These are phyloP conservation scores for Syzygium jambos DNA, from an alignment of 345 rosid genomes.

Conservation along the genomic window DNA sequence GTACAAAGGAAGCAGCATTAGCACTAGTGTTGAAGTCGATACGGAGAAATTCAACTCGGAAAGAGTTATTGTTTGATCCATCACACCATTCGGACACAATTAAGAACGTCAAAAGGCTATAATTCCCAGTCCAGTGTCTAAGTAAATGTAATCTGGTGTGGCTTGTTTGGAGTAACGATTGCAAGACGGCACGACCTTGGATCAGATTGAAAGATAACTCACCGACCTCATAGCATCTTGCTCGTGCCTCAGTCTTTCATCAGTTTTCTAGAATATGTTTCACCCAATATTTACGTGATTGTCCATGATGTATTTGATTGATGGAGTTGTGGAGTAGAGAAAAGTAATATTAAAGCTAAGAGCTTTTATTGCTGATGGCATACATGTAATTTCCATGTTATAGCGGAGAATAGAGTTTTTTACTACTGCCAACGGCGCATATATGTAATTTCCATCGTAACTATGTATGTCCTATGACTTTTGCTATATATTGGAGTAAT, in stretches of 20 bases:
- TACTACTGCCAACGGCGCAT: neutral
- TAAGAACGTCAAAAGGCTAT: slow-evolving; percentile 6
- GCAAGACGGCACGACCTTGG: neutral
- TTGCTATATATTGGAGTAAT: neutral
- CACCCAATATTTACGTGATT: neutral
- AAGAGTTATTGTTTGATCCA: neutral
- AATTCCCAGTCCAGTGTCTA: neutral
- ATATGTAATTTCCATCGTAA: neutral
- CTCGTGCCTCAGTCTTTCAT: neutral
- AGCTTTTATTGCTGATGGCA: neutral
- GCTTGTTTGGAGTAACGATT: neutral
- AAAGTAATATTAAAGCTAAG: neutral
- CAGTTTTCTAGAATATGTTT: neutral
- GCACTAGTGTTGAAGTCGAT: neutral
- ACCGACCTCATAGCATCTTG: neutral
- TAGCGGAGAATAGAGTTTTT: neutral
- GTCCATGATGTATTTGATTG: neutral
- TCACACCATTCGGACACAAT: neutral
- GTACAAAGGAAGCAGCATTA: slow-evolving; percentile 18
- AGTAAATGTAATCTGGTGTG: neutral
- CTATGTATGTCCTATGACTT: neutral
- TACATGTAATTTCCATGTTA: neutral
- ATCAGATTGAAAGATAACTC: neutral
- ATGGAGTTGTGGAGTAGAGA: neutral
- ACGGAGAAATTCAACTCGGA: slow-evolving; percentile 1